Conservation (phyloP, 2,329 filamentous ascomycete genomes). For the Cordyceps tenuipes region DNA sequence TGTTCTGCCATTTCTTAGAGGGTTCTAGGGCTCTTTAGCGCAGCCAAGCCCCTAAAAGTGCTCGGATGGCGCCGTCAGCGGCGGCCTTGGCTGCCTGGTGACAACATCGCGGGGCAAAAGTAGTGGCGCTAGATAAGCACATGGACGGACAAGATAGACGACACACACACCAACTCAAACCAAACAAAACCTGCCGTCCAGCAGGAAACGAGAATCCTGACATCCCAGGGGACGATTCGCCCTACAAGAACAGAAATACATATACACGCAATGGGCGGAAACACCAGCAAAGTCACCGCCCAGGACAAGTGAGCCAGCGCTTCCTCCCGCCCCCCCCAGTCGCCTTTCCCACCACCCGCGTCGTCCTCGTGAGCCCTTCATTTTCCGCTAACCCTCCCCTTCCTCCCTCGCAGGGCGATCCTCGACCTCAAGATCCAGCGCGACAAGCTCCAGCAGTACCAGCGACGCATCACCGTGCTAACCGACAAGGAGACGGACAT, state of each 20-base stretch:
- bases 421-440: conserved; percentile 96
- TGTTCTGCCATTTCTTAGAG: background rate
- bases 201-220: background rate
- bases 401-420: conserved; percentile 61
- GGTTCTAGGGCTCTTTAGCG: background rate
- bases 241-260: background rate
- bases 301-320: conserved; percentile 69
- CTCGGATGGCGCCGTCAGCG: background rate
- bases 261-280: conserved; percentile 41
- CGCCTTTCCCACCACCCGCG: conserved; percentile 4
- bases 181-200: background rate
- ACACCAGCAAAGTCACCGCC: conserved; percentile 49
- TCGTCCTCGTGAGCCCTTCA: conserved; percentile 10
- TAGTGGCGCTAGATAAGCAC: background rate
- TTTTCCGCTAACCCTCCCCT: background rate
- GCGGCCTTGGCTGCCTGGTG: background rate
- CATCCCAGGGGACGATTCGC: background rate
- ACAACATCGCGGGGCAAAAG: conserved; percentile 7
- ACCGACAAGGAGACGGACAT: conserved; percentile 83
- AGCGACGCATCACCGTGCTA: conserved; percentile 77
- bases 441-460: conserved; percentile 94
- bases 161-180: background rate
- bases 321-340: background rate
- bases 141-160: background rate
- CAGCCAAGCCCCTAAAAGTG: background rate